A percentile compares a stretch with the other conserved stretches of the same genome.
These are phyloP conservation scores for Pyracantha coccinea DNA, from an alignment of 331 rosid species.

Conservation along the genomic window DNA sequence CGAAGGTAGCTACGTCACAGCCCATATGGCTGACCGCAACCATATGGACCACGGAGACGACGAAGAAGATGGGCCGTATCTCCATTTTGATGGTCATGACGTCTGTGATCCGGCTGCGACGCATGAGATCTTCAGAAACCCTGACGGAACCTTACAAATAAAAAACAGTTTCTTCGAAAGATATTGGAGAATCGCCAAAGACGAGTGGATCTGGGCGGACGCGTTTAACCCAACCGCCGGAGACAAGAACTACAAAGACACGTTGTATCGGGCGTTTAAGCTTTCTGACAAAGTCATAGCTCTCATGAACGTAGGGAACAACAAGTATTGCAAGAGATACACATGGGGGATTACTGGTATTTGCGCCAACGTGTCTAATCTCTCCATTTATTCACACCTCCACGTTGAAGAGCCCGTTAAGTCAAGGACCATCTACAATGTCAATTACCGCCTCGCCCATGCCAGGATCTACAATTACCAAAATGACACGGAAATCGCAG, in stretches of 20 bases:
- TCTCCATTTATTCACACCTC: background rate
- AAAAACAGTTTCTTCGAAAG: background rate
- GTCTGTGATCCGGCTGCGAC: background rate
- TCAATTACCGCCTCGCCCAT: background rate
- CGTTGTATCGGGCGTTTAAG: background rate
- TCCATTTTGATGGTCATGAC: background rate
- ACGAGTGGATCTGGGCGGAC: constrained; percentile 8
- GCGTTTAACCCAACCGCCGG: background rate
- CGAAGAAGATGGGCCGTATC: background rate
- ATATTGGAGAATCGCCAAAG: background rate
- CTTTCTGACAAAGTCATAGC: background rate
- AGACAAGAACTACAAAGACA: background rate
- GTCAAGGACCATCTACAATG: background rate
- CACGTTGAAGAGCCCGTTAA: background rate
- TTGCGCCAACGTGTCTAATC: background rate
- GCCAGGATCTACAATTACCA: background rate
- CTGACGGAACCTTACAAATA: background rate
- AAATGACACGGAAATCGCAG: background rate
- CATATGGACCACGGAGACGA: background rate
- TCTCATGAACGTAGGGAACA: background rate
- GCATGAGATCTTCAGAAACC: background rate
- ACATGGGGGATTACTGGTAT: background rate
- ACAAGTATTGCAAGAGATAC: background rate
- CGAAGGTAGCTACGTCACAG: background rate
- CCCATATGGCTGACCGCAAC: background rate